These are phyloP conservation scores for Pseudonitzschia multistriata DNA, from an alignment of 108 stramenopile genomes.

Conservation along the genomic window DNA sequence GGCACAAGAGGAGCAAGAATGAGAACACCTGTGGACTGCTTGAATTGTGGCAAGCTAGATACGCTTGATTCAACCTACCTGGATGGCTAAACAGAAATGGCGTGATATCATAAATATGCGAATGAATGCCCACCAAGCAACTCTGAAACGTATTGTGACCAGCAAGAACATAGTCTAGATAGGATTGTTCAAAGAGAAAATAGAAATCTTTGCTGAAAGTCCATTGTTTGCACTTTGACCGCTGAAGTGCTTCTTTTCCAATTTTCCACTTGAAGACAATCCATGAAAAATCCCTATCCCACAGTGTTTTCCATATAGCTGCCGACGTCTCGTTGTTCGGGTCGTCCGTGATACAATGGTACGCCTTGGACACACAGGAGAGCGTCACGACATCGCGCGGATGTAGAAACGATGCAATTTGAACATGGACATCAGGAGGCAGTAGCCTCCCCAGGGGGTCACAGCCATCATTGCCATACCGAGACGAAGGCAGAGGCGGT, in stretches of 20 bases:
- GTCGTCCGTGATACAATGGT: slow-evolving; percentile 22
- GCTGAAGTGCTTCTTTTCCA: slow-evolving; percentile 53
- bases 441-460: slow-evolving; percentile 33
- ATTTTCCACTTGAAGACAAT: slow-evolving; percentile 60
- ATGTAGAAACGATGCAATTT: slow-evolving; percentile 65
- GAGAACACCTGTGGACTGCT: not conserved
- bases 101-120: slow-evolving; percentile 88
- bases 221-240: slow-evolving; percentile 39
- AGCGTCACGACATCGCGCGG: slow-evolving; percentile 68
- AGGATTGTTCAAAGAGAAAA: slow-evolving; percentile 67
- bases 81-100: slow-evolving; percentile 89
- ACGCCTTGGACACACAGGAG: slow-evolving; percentile 44
- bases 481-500: not conserved
- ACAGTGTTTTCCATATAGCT: slow-evolving; percentile 67
- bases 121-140: slow-evolving; percentile 88
- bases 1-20: not conserved
- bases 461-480: slow-evolving; percentile 4
- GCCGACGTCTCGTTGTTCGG: slow-evolving; percentile 30
- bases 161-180: slow-evolving; percentile 71
- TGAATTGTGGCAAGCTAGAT: not conserved
- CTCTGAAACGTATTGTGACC: slow-evolving; percentile 55
- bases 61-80: not conserved
- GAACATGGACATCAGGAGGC: slow-evolving; percentile 61
- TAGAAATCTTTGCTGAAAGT: slow-evolving; percentile 65
- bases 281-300: slow-evolving; percentile 77